Evolutionary conservation across 805 yeast species (phyloP).

Genomic region (Myxozyma melibiosi): DNA sequence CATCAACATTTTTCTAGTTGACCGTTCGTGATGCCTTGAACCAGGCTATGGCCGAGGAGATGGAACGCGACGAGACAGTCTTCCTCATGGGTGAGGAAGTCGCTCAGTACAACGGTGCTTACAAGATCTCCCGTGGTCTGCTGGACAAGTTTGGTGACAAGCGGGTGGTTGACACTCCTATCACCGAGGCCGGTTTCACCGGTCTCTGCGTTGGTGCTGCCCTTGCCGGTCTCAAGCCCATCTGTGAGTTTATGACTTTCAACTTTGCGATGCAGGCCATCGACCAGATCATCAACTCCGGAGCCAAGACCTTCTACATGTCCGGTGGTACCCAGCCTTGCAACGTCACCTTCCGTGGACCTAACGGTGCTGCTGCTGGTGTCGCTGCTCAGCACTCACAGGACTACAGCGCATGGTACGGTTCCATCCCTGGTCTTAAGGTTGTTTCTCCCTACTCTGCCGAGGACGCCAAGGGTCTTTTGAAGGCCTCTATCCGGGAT

Average conservation of each 20-base stretch:
- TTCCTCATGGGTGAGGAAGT: constrained; percentile 99
- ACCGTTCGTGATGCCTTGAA: constrained; percentile 98
- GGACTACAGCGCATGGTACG: constrained; percentile 97
- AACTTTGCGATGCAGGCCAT: constrained; percentile 99
- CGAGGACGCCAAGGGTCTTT: constrained; percentile 92
- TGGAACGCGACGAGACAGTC: constrained; percentile 92
- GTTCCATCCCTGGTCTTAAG: constrained; percentile 96
- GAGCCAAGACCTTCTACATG: constrained; percentile 98
- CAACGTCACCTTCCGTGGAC: constrained; percentile 97
- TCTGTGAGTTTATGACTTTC: constrained; percentile 98
- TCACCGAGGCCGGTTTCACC: constrained; percentile 98
- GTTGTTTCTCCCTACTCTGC: constrained; percentile 94
- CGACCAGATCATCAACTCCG: constrained; percentile 97
- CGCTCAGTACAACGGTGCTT: constrained; percentile 99
- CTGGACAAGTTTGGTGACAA: constrained; percentile 93
- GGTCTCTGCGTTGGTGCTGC: constrained; percentile 96
- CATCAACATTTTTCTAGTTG: constrained; percentile 45
- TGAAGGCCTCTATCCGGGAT: constrained; percentile 96
- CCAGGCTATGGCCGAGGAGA: constrained; percentile 93
- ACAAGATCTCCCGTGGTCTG: constrained; percentile 93
- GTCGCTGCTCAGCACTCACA: constrained; percentile 99
- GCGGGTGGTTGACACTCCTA: constrained; percentile 94
- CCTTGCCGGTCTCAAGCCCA: constrained; percentile 93
- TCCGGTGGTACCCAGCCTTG: constrained; percentile 98
- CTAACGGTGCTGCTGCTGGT: constrained; percentile 99